Evolutionary conservation across 1,284 basidiomycete genomes (phyloP), one percentile per base, ranked within the genome.

Genomic region (Ganoderma boninense): DNA sequence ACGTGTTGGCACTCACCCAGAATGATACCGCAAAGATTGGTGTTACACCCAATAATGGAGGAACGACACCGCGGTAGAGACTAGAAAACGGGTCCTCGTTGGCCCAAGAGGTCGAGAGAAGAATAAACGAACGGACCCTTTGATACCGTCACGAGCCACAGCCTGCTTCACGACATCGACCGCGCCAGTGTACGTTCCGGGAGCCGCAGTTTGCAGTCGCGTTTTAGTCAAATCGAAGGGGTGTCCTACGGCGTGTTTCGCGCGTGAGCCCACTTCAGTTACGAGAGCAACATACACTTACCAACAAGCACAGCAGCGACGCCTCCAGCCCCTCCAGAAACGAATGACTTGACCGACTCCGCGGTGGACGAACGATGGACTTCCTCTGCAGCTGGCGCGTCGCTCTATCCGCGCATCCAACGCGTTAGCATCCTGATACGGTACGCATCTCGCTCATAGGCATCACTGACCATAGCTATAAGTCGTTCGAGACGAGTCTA

Each of bases 11-110:
- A 79, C 88, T 72, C 80, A 95, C 96, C 97, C 97, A 99, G 87
- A 99, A 99, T 4, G 97, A 98, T 60, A 99, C 86, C 16, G 98
- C 98, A 80, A 99, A 99, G 80, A 99, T 99, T 62, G 98, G 98
- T 2, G 98, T 99, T 42, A 99, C 97, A 66, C 98, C 98, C 46
- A 98, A 85, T 73, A 99, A 84, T 64, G 98, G 98, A 35, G 98
- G 97, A 3, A 97, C 94, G 84, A 99, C 97, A 49, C 97, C 97
- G 75, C 97, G 94, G 82, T 99, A 99, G 82, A 99, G 82, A 44
- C 96, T 97, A 68, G 38, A 23, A 57, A 18, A 29, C 18, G 64
- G 4, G 20, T 38, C 32, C 23, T 23, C 11, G 29, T n/a, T 66
- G 62, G 6, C 54, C 2, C 26, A 7, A 42, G 44, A n/a, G 20